Conservation (phyloP, 805 yeast genomes). For the Teunomyces panamensis region DNA sequence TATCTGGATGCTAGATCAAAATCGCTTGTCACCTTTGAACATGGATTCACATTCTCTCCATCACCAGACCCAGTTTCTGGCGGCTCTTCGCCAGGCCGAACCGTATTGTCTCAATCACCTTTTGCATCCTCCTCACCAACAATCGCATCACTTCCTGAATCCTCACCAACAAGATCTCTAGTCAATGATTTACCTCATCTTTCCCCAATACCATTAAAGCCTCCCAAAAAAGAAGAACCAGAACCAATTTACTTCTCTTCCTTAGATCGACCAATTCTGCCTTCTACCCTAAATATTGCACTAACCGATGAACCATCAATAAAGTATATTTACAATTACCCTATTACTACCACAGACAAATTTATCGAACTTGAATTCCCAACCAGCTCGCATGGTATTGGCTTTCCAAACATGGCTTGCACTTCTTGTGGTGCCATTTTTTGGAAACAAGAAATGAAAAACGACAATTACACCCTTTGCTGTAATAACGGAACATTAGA, state of each 20-base stretch:
- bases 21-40: background rate
- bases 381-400: background rate
- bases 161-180: background rate
- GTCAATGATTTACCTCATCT: no score
- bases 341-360: background rate
- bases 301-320: background rate
- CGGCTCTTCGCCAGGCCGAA: background rate
- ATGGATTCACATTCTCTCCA: background rate
- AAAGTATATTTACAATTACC: background rate
- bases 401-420: background rate
- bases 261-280: background rate
- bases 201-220: background rate
- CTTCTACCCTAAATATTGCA: background rate
- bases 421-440: slow-evolving; percentile 1
- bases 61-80: background rate
- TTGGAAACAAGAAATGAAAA: background rate
- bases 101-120: background rate
- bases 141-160: background rate
- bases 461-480: background rate
- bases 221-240: background rate
- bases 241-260: background rate
- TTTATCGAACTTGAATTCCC: background rate
- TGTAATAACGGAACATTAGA: background rate
- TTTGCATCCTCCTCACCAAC: background rate
- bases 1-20: slow-evolving; percentile 1